Evolutionary conservation across 2,329 filamentous ascomycete species (phyloP).

Genomic region (Cercospora beticola): DNA sequence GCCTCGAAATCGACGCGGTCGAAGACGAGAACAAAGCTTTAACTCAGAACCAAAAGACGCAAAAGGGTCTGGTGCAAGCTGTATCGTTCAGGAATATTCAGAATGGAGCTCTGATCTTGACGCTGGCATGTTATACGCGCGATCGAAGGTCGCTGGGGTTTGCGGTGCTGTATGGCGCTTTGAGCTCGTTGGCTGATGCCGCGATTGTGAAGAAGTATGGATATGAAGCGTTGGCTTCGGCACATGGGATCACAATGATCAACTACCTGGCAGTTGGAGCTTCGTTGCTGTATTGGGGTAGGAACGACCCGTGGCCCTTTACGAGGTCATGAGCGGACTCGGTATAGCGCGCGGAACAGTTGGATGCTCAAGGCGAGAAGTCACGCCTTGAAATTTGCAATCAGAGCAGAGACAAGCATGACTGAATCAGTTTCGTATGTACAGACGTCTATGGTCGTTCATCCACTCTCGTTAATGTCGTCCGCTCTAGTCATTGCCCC

Average conservation of each 20-base stretch:
- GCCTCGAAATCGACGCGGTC: conserved; percentile 31
- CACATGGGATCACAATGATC: conserved; percentile 34
- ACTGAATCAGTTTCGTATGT: neutral
- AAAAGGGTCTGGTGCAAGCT: conserved; percentile 32
- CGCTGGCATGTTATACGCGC: conserved; percentile 35
- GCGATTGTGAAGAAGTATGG: conserved; percentile 35
- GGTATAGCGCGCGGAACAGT: neutral
- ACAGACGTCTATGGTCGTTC: neutral
- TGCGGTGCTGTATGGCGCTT: conserved; percentile 27
- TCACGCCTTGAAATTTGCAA: neutral
- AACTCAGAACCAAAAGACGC: conserved; percentile 28
- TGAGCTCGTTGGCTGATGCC: conserved; percentile 36
- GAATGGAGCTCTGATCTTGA: conserved; percentile 35
- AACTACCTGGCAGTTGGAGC: conserved; percentile 34
- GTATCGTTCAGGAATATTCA: conserved; percentile 37
- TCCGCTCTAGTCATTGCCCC: neutral
- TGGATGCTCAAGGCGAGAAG: neutral
- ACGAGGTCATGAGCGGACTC: neutral
- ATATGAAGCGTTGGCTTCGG: conserved; percentile 28
- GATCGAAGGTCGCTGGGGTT: conserved; percentile 36
- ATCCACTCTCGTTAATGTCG: neutral
- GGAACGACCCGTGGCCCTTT: conserved; percentile 26
- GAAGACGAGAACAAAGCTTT: conserved; percentile 15
- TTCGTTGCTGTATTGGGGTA: conserved; percentile 34
- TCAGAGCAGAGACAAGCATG: neutral